Evolutionary conservation across 352 stramenopile genomes (phyloP).

Genomic region (Phytopythium boreale): DNA sequence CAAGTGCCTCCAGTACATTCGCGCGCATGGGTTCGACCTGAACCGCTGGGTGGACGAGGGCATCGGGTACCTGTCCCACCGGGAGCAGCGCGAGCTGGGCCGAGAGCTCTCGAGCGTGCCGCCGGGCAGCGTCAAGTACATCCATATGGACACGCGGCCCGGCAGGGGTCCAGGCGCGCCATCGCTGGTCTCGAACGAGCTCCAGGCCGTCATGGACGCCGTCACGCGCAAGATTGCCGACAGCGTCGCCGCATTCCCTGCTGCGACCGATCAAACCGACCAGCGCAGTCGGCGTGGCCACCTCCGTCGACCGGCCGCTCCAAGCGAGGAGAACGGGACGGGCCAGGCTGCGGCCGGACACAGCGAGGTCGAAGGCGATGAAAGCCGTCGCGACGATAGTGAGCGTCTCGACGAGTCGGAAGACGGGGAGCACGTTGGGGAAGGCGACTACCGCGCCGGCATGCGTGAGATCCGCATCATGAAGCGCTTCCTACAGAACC

Average conservation of each 20-base stretch:
- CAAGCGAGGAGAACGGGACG: neutral
- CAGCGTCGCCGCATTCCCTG: neutral
- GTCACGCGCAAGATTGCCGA: neutral
- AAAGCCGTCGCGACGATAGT: neutral
- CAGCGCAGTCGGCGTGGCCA: neutral
- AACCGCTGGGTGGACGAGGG: conserved; percentile 75
- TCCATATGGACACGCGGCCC: conserved; percentile 14
- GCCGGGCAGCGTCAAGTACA: neutral
- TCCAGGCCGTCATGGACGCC: conserved; percentile 5
- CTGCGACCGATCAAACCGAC: neutral
- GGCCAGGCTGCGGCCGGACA: neutral
- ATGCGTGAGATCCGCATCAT: conserved; percentile 20
- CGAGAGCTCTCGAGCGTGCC: conserved; percentile 20
- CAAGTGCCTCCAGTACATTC: conserved; percentile 77
- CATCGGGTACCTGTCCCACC: conserved; percentile 66
- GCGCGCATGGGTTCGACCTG: conserved; percentile 73
- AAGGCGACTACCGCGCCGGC: neutral
- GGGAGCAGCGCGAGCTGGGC: conserved; percentile 35
- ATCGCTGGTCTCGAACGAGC: neutral
- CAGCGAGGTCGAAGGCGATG: neutral
- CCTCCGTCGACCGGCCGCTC: neutral
- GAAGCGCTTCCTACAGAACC: conserved; percentile 37
- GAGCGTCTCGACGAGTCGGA: neutral
- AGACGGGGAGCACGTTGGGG: neutral
- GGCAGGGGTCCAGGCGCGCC: conserved; percentile 18